Percentiles rank a stretch among this genome's conserved stretches.
Evolutionary conservation across 768 basidiomycete genomes (phyloP).

Genomic region (Artomyces pyxidatus): DNA sequence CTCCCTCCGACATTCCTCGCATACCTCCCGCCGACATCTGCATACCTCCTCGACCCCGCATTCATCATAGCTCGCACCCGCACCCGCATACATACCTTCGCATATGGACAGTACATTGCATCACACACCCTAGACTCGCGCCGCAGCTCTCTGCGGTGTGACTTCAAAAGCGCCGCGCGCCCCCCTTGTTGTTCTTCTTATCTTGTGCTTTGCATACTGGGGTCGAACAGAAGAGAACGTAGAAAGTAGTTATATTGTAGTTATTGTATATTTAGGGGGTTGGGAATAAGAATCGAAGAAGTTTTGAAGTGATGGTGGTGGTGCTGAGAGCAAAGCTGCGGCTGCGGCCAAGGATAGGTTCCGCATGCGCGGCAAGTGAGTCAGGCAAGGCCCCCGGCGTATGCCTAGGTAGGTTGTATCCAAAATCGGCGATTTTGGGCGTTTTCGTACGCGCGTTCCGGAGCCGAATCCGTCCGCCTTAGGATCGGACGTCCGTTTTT

Average conservation of each 20-base stretch:
- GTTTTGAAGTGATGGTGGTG: no score
- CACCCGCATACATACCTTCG: background rate
- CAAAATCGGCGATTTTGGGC: no score
- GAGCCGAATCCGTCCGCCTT: no score
- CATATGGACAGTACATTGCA: background rate
- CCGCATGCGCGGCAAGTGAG: no score
- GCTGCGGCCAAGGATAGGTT: no score
- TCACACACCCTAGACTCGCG: background rate
- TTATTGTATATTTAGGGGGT: slow-evolving; percentile 17
- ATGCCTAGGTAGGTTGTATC: no score
- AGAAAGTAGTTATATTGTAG: slow-evolving; percentile 16
- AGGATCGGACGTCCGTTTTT: no score
- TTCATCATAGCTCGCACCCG: background rate
- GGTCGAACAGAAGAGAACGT: slow-evolving; percentile 8
- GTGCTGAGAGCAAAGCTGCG: no score
- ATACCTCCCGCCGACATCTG: background rate
- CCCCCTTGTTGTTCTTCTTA: slow-evolving; percentile 9
- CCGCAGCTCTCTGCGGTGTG: background rate
- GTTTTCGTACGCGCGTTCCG: no score
- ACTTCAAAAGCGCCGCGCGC: background rate
- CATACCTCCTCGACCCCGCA: background rate
- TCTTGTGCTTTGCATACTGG: slow-evolving; percentile 11
- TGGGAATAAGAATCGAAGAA: slow-evolving; percentile 10
- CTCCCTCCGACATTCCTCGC: background rate
- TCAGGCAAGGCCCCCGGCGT: no score